Evolutionary conservation across 495 filamentous ascomycete species (phyloP).

Genomic region (Diplogelasinospora grovesii): DNA sequence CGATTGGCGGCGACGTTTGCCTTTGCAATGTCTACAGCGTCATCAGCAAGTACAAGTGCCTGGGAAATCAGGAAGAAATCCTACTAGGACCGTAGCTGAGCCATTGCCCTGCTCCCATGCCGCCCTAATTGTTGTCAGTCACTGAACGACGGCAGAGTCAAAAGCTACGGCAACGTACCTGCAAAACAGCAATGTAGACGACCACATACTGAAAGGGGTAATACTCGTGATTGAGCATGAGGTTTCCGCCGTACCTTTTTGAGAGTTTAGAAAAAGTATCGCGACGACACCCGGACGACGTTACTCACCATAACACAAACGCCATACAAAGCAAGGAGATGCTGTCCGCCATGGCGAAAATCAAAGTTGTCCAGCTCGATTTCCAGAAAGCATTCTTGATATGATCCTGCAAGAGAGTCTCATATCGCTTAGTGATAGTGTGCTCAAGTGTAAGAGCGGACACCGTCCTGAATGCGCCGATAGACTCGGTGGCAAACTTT

Average conservation of each 20-base stretch:
- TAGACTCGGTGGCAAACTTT: constrained; percentile 51
- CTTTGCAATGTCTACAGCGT: constrained; percentile 46
- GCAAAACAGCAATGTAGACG: constrained; percentile 41
- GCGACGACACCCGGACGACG: not conserved
- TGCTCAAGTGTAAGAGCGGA: constrained; percentile 50
- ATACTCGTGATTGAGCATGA: constrained; percentile 37
- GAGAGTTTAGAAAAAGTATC: not conserved
- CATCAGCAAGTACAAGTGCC: constrained; percentile 6
- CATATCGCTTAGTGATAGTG: constrained; percentile 42
- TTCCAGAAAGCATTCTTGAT: constrained; percentile 44
- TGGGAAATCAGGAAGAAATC: constrained; percentile 5
- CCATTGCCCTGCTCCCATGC: constrained; percentile 39
- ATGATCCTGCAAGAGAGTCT: constrained; percentile 44
- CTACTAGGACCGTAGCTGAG: constrained; percentile 43
- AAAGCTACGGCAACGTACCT: constrained; percentile 27
- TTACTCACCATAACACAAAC: constrained; percentile 50
- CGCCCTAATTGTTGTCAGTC: constrained; percentile 23
- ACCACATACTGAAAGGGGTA: constrained; percentile 43
- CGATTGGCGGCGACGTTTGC: constrained; percentile 50
- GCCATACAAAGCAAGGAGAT: constrained; percentile 49
- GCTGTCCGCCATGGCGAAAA: constrained; percentile 47
- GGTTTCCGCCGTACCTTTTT: constrained; percentile 35
- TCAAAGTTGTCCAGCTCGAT: constrained; percentile 42
- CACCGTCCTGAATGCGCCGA: constrained; percentile 51
- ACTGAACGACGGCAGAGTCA: not conserved